Base-by-base conservation (phyloP, 1,139 yeast genomes). In the Blastobotrys buckinghamii region DNA sequence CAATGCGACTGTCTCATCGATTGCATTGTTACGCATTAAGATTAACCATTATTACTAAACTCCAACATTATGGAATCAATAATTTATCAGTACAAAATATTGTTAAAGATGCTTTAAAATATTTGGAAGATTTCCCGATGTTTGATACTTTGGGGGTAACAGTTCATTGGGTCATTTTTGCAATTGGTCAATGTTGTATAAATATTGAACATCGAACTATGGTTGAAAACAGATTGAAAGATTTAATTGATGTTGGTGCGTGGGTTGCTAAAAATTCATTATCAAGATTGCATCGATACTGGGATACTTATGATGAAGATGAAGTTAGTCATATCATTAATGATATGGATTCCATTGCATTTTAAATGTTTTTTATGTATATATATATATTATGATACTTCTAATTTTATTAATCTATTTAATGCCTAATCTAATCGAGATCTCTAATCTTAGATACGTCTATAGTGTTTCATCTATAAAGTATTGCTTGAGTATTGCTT, bases 241-340 rank as follows among this genome's bases (percentile, higher is more conserved):
- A 48, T 39, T 54, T 51, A 47, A 48, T 52, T 26, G 38, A 42
- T 13, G 45, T 45, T 35, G 60, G 55, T 26, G 53, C 48, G 17
- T 48, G 49, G 45, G 56, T 48, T 33, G 60, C 56, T 16, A 48
- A 53, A 32, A 56, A 53, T 54, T 51, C 59, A 20, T 44, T 54
- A n/a, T 48, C 51, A 34, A 50, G 57, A 27, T 44, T 54, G 26
- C 52, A 49, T n/a, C 27, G 48, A 13, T 54, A 48, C 39, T 54
- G 57, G 57, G 55, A 55, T 32, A 34, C 38, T 39, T 48, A 44
- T 42, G 57, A 58, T 36, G 50, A 50, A 17, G 53, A 45, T 19
- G 51, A 48, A 6, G 30, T 50, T 13, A 44, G 48, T 33, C 20
- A 26, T 12, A 13, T 43, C 4, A 36, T 49, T 5, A 47, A 44